These are phyloP conservation scores for Clonostachys byssicola DNA, from an alignment of 2,329 filamentous ascomycete species.

Conservation along the genomic window DNA sequence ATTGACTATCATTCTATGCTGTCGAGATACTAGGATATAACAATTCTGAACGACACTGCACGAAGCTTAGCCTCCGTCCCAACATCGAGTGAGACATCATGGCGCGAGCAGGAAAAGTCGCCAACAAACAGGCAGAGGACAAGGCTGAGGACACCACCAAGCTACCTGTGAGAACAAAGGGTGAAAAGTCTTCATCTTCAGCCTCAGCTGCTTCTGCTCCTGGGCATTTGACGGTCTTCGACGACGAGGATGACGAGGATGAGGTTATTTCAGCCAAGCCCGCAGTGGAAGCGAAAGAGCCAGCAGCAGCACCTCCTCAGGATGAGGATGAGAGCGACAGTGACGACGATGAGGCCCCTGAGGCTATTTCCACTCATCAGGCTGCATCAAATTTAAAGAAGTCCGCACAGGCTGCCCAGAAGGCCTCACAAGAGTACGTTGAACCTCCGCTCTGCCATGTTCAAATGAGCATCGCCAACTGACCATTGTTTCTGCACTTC, in stretches of 20 bases:
- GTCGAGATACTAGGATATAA: neutral
- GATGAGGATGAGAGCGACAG: slow-evolving; percentile 35
- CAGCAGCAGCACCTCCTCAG: slow-evolving; percentile 17
- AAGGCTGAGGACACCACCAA: slow-evolving; percentile 12
- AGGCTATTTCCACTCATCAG: slow-evolving; percentile 50
- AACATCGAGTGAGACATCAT: neutral
- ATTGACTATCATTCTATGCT: neutral
- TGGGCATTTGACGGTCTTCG: slow-evolving; percentile 24
- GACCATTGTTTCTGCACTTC: neutral
- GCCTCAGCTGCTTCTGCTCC: slow-evolving; percentile 7
- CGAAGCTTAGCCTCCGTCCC: neutral
- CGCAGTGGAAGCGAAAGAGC: slow-evolving; percentile 5
- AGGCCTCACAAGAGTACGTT: slow-evolving; percentile 47
- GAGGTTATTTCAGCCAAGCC: slow-evolving; percentile 1
- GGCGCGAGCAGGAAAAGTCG: neutral
- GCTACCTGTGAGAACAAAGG: slow-evolving; percentile 26
- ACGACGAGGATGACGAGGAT: slow-evolving; percentile 23
- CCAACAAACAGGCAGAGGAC: slow-evolving; percentile 4
- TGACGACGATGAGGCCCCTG: slow-evolving; percentile 53
- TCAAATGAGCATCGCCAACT: too few relatives aligned
- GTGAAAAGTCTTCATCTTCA: slow-evolving; percentile 9
- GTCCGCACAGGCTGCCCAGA: slow-evolving; percentile 39
- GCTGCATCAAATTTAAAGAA: slow-evolving; percentile 41
- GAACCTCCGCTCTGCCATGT: too few relatives aligned
- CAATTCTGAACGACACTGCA: neutral